Percentiles rank a stretch among this genome's conserved stretches.
Conservation (phyloP, 2,329 filamentous ascomycete genomes). For the Lachnellula occidentalis region DNA sequence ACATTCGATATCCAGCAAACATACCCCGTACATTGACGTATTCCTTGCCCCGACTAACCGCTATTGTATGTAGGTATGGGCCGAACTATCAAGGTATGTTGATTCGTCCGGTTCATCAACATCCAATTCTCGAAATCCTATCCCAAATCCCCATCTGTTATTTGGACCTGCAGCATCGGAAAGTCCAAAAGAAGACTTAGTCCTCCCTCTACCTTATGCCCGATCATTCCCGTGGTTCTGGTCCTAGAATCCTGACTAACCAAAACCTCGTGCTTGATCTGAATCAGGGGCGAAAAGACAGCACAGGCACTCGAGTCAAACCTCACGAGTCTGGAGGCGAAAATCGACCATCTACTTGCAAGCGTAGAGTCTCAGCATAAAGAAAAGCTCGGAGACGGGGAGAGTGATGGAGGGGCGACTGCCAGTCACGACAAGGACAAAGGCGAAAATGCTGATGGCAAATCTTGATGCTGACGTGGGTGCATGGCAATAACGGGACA, state of each 20-base stretch:
- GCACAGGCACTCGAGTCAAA: conserved; percentile 48
- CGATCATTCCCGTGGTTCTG: too few species aligned
- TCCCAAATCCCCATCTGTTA: neutral
- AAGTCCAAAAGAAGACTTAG: too few species aligned
- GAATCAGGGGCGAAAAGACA: conserved; percentile 44
- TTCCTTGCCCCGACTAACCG: neutral
- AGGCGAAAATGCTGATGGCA: neutral
- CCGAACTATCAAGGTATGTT: conserved; percentile 1
- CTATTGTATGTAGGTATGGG: neutral
- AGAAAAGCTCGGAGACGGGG: conserved; percentile 13
- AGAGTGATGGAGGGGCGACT: conserved; percentile 1
- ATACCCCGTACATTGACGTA: neutral
- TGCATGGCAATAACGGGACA: neutral
- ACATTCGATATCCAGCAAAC: neutral
- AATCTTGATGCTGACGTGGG: neutral
- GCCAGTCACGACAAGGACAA: neutral
- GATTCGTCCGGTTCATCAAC: neutral
- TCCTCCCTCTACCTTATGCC: too few species aligned
- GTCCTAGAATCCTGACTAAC: neutral
- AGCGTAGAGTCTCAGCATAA: conserved; percentile 33
- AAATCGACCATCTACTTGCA: conserved; percentile 50
- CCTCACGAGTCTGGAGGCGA: conserved; percentile 47
- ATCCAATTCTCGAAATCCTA: conserved; percentile 1
- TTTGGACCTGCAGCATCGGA: too few species aligned
- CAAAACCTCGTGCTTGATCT: too few species aligned